A percentile compares a stretch with the other conserved stretches of the same genome.
phyloP scores from a whole-genome alignment of 345 rosid species.

The Kernera saxatilis region DNA sequence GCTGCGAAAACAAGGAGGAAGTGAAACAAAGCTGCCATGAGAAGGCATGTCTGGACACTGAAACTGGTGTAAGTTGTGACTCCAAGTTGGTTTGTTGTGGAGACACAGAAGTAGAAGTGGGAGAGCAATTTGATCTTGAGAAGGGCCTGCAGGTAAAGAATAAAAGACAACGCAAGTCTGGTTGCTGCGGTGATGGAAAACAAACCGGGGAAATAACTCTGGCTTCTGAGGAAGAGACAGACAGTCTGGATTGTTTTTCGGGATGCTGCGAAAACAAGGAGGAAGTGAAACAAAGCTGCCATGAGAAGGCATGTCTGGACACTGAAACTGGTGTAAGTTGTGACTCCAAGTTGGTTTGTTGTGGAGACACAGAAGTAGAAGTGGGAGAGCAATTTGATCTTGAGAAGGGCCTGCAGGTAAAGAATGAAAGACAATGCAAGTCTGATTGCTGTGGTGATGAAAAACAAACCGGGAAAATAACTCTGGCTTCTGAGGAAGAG shows the following conservation, averaged over 20 bases:
- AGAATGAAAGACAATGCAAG: conserved; percentile 4
- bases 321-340: not conserved
- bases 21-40: not conserved
- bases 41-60: not conserved
- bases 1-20: not conserved
- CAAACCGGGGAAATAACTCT: no score
- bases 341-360: not conserved
- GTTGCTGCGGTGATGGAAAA: no score
- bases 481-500: conserved; percentile 15
- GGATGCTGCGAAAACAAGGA: no score
- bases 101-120: not conserved
- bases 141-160: not conserved
- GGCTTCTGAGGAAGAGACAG: no score
- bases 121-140: not conserved
- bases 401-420: not conserved
- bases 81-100: conserved; percentile 17
- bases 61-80: conserved; percentile 5
- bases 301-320: not conserved
- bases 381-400: not conserved
- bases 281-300: no score
- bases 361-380: not conserved
- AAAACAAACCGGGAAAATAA: conserved; percentile 13
- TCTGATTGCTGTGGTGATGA: conserved; percentile 14
- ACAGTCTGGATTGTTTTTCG: no score
- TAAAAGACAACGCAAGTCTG: not conserved